phyloP scores from a whole-genome alignment of 2,329 filamentous ascomycete species.

The Venturia aucupariae region DNA sequence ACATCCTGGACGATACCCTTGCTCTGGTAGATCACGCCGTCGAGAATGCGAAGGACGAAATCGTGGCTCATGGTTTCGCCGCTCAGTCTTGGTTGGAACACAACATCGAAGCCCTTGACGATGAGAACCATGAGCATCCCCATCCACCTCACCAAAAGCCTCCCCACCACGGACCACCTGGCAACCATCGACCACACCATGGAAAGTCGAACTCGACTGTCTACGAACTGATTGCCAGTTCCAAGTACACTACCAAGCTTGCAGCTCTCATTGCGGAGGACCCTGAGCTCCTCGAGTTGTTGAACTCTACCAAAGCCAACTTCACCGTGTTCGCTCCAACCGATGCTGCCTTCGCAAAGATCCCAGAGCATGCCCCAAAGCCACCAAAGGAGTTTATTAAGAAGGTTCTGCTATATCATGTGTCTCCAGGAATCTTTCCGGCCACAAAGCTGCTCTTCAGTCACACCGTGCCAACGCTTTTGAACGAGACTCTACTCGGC shows the following conservation, averaged over 20 bases:
- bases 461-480: constrained; percentile 65
- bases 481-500: constrained; percentile 51
- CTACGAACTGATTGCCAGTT: constrained; percentile 68
- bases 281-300: constrained; percentile 57
- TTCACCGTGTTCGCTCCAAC: constrained; percentile 75
- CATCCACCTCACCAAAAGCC: constrained; percentile 19
- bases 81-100: constrained; percentile 20
- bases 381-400: constrained; percentile 62
- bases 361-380: constrained; percentile 47
- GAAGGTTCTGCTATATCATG: constrained; percentile 63
- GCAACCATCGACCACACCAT: constrained; percentile 20
- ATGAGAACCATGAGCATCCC: constrained; percentile 11
- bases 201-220: constrained; percentile 55
- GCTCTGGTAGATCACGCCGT: constrained; percentile 36
- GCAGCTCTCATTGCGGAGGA: constrained; percentile 66
- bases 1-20: constrained; percentile 37
- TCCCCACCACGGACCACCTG: constrained; percentile 17
- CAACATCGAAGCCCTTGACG: constrained; percentile 16
- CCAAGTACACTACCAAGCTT: constrained; percentile 69
- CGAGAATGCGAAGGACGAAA: constrained; percentile 33
- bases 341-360: constrained; percentile 64
- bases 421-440: constrained; percentile 58
- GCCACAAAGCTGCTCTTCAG: constrained; percentile 55
- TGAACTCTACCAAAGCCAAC: constrained; percentile 67
- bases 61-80: constrained; percentile 24